Evolutionary conservation across 148 eudicot species (phyloP).

Genomic region (Persicaria tinctoria): DNA sequence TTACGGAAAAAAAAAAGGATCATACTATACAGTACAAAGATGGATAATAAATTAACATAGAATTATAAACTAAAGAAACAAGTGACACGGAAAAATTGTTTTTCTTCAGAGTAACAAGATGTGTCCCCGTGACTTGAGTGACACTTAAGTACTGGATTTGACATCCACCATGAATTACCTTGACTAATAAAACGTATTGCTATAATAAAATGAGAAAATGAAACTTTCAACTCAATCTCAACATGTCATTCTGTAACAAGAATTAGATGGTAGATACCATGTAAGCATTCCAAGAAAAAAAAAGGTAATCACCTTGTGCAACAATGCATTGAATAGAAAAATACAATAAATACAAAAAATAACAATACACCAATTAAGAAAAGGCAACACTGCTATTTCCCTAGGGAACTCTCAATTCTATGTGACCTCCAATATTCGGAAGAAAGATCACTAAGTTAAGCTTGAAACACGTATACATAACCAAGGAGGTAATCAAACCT

Average conservation of each 20-base stretch:
- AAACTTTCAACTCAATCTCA: no score
- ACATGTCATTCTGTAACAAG: no score
- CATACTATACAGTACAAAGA: neutral
- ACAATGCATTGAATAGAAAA: neutral
- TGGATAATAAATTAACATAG: neutral
- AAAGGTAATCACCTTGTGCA: neutral
- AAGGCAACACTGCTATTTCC: neutral
- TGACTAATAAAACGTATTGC: neutral
- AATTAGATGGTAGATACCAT: no score
- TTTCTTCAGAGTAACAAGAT: neutral
- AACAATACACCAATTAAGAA: neutral
- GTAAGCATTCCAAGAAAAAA: neutral
- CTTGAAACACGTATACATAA: neutral
- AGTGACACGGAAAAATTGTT: neutral
- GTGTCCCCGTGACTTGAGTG: neutral
- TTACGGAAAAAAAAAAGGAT: neutral
- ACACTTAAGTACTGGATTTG: neutral
- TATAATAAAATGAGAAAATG: neutral
- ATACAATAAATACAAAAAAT: neutral
- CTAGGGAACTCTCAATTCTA: neutral
- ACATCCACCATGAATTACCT: neutral
- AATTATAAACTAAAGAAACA: neutral
- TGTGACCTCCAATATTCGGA: neutral
- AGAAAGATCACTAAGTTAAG: neutral
- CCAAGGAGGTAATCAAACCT: conserved; percentile 28